phyloP scores from a whole-genome alignment of 257 asterid species.

The Solanum microdontum region DNA sequence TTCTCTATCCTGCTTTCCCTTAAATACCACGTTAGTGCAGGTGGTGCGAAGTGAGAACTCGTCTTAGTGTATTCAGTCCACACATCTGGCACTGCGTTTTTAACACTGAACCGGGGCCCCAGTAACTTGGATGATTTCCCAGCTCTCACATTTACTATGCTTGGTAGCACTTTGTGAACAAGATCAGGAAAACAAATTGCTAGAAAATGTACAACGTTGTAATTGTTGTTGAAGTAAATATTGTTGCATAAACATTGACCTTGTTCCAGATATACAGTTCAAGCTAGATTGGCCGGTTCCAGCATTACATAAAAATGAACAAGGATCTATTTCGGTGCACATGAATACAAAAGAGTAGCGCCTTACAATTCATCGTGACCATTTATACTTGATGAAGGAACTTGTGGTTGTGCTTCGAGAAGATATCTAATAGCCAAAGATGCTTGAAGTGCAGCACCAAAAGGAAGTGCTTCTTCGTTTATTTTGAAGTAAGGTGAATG shows the following conservation, averaged over 20 bases:
- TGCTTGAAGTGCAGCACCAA: conserved; percentile 92
- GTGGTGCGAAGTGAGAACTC: neutral
- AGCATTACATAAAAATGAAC: neutral
- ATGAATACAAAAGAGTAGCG: neutral
- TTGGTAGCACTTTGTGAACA: neutral
- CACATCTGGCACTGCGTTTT: neutral
- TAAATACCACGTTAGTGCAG: neutral
- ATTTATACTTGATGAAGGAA: conserved; percentile 6
- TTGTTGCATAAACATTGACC: neutral
- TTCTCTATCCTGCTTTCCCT: neutral
- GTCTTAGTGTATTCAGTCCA: neutral
- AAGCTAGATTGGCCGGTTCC: neutral
- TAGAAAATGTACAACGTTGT: neutral
- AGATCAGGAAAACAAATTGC: neutral
- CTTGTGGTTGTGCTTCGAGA: conserved; percentile 17
- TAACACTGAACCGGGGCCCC: neutral
- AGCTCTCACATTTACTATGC: neutral
- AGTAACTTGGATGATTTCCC: neutral
- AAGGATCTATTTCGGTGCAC: neutral
- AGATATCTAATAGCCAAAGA: conserved; percentile 61
- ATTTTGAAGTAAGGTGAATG: conserved; percentile 68
- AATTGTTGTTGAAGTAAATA: neutral
- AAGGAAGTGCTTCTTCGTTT: conserved; percentile 66
- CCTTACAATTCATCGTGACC: conserved; percentile 52
- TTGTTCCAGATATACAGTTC: neutral